Percentiles rank a stretch among this genome's conserved stretches.
Evolutionary conservation across 169 alveolate species (phyloP).

Genomic region (Ichthyophthirius multifiliis): DNA sequence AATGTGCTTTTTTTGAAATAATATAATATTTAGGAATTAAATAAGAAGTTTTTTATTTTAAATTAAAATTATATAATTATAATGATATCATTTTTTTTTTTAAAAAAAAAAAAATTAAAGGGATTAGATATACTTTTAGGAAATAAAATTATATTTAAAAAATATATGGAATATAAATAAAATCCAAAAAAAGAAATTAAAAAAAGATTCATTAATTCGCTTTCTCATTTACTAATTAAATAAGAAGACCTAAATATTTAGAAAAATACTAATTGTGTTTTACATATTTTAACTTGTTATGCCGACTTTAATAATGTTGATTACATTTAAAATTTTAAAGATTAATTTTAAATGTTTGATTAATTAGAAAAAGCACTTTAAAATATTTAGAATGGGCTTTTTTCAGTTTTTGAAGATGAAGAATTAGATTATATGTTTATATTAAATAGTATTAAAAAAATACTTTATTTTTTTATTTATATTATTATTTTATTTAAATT

Average conservation of each 20-base stretch:
- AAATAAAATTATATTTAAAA: background rate
- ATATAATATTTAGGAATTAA: background rate
- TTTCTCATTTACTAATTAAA: background rate
- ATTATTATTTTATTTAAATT: background rate
- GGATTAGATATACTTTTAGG: background rate
- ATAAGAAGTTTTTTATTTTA: background rate
- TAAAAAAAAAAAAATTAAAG: background rate
- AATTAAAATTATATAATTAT: background rate
- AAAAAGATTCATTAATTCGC: background rate
- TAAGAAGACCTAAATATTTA: background rate
- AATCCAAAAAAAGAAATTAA: background rate
- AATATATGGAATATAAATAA: background rate
- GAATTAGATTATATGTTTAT: background rate
- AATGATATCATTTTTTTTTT: background rate
- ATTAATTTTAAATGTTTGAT: background rate
- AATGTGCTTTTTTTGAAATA: background rate
- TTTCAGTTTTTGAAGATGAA: background rate
- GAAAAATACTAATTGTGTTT: background rate
- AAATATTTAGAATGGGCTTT: background rate
- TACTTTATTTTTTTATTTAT: background rate
- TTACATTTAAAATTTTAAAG: background rate
- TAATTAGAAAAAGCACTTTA: background rate
- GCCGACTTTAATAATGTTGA: background rate
- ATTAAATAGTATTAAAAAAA: background rate
- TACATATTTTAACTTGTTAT: background rate